phyloP scores from a whole-genome alignment of 345 rosid genomes.

The Ailanthus altissimus region DNA sequence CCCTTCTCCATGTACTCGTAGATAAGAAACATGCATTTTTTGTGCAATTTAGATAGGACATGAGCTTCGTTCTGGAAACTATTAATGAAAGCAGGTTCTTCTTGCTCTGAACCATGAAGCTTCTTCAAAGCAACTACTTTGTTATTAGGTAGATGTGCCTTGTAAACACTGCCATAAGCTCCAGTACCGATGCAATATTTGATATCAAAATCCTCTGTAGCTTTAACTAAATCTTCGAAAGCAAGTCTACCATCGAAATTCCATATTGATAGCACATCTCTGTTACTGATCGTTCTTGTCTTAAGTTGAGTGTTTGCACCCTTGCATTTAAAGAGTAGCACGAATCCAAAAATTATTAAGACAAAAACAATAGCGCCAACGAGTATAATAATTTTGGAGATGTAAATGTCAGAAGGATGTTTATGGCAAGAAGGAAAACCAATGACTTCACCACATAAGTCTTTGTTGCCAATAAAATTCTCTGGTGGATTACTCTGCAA shows the following conservation, averaged over 20 bases:
- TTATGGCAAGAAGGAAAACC: not conserved
- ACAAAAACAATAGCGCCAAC: not conserved
- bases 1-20: not conserved
- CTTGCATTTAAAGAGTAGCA: not conserved
- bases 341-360: not conserved
- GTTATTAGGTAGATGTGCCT: conserved; percentile 15
- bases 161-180: conserved; percentile 6
- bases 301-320: not conserved
- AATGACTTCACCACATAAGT: not conserved
- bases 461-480: not conserved
- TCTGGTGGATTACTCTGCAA: not conserved
- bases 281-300: no score
- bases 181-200: not conserved
- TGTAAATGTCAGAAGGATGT: not conserved
- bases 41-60: conserved; percentile 9
- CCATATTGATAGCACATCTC: conserved; percentile 5
- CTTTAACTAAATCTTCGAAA: not conserved
- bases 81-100: not conserved
- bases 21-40: not conserved
- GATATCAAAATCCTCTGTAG: conserved; percentile 19
- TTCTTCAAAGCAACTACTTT: conserved; percentile 21
- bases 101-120: conserved; percentile 13
- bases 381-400: not conserved
- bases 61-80: conserved; percentile 21
- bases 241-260: not conserved